Evolutionary conservation across 1,139 yeast species (phyloP), one percentile per base, ranked within the genome.

Genomic region (Hyphopichia khmerensis): DNA sequence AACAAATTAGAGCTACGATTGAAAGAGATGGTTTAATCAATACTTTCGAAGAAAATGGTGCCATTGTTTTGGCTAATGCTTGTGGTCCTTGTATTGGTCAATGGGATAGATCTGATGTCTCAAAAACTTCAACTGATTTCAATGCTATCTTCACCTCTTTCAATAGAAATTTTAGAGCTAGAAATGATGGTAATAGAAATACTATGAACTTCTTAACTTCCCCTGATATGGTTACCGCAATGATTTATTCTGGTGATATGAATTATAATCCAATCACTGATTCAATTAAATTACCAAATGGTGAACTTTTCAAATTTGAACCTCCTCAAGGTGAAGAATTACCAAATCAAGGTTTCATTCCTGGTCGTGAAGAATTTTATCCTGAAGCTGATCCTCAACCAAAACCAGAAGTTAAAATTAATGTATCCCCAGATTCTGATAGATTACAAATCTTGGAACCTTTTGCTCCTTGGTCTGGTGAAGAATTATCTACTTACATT

Each of bases 11-110:
- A 65, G 98, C 99, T 40, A 93, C 99, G 38, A 85, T 93, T 54
- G 96, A 89, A 67, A 82, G 96, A 65, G 98, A 93, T 62, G 98
- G 98, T 15, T 75, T 87, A 51, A 80, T 87, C 43, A 79, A 84
- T 35, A 82, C 86, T 32, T 89, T 93, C 61, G 84, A 84, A 62
- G 77, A 83, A 39, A 86, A 84, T 56, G 97, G 97, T 44, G 98
- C 96, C 40, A 76, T 82, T 42, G 96, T 93, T 15, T 75, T 93
- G 51, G 96, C 98, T 35, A 93, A 93, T 60, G 99, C 99, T 14
- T 93, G 99, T 75, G 99, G 99, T 45, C 99, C 98, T 50, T 93
- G 99, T 75, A 93, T 93, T 59, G 99, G 99, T 41, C 98, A 93
- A 73, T 93, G 99, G 99, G 96, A 90, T 63, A 83, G 99, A 69